These are phyloP conservation scores for Pseudozyma flocculosa DNA, from an alignment of 1,284 basidiomycete species.

Conservation along the genomic window DNA sequence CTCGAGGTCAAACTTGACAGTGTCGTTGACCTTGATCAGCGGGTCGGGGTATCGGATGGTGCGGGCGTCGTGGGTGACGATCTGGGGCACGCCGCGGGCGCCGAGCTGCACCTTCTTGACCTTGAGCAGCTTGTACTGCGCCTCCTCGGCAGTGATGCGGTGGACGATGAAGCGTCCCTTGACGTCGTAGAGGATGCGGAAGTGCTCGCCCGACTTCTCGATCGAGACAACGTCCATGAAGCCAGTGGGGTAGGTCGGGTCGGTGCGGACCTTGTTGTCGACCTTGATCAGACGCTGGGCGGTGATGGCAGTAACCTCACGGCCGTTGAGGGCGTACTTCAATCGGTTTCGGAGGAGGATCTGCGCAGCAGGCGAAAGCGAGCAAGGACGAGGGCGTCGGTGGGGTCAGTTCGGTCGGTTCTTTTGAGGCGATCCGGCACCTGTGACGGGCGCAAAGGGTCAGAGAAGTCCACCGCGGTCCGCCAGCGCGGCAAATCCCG, in stretches of 20 bases:
- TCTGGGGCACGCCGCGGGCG: slow-evolving; percentile 88
- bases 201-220: slow-evolving; percentile 98
- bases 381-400: background rate
- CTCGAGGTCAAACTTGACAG: slow-evolving; percentile 93
- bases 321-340: slow-evolving; percentile 96
- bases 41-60: slow-evolving; percentile 99
- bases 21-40: slow-evolving; percentile 92
- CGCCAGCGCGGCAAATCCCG: too few relatives aligned
- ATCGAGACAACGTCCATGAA: slow-evolving; percentile 98
- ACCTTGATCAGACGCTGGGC: slow-evolving; percentile 98
- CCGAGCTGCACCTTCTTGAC: slow-evolving; percentile 90
- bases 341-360: slow-evolving; percentile 98
- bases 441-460: too few relatives aligned
- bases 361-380: slow-evolving; percentile 6
- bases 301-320: slow-evolving; percentile 92
- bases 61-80: slow-evolving; percentile 98
- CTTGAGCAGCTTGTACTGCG: slow-evolving; percentile 96
- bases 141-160: slow-evolving; percentile 98
- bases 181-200: slow-evolving; percentile 98
- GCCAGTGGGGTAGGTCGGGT: slow-evolving; percentile 92
- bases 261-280: slow-evolving; percentile 97
- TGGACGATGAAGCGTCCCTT: slow-evolving; percentile 99
- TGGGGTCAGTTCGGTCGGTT: too few relatives aligned
- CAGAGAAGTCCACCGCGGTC: too few relatives aligned
- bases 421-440: too few relatives aligned